Conservation (phyloP, 2,329 filamentous ascomycete species). For the Geoglossum cookeanum region DNA sequence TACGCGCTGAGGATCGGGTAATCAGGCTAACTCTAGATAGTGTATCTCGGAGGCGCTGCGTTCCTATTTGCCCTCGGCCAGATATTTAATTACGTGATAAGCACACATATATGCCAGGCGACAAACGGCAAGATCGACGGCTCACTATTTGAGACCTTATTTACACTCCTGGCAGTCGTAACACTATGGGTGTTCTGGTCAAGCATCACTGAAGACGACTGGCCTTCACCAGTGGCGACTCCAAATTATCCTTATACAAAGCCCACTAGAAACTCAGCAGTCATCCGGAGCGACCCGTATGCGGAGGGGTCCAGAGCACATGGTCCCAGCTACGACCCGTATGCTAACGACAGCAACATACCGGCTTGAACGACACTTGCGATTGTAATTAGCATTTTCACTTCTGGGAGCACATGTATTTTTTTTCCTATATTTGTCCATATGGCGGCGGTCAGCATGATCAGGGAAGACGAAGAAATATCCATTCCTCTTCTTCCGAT, state of each 20-base stretch:
- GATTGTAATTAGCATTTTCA: not conserved
- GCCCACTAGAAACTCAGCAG: too few species aligned
- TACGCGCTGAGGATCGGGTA: not conserved
- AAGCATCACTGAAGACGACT: conserved; percentile 97
- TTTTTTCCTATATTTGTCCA: not conserved
- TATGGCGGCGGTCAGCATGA: not conserved
- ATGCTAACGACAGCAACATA: not conserved
- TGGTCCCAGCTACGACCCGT: too few species aligned
- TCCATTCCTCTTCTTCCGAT: not conserved
- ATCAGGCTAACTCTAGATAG: conserved; percentile 16
- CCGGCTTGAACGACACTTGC: not conserved
- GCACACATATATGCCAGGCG: conserved; percentile 72
- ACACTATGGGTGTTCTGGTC: conserved; percentile 94
- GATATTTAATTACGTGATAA: conserved; percentile 90
- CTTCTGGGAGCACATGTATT: not conserved
- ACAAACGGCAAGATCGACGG: conserved; percentile 79
- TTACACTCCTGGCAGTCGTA: conserved; percentile 69
- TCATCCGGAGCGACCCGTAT: too few species aligned
- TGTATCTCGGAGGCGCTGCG: conserved; percentile 56
- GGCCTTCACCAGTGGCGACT: conserved; percentile 41
- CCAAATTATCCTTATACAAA: too few species aligned
- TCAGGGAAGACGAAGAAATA: not conserved
- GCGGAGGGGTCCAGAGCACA: too few species aligned
- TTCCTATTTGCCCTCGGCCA: conserved; percentile 82
- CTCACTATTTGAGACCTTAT: conserved; percentile 78